Base-by-base conservation (phyloP, 2,329 filamentous ascomycete species). In the Tolypocladium endophyticum region DNA sequence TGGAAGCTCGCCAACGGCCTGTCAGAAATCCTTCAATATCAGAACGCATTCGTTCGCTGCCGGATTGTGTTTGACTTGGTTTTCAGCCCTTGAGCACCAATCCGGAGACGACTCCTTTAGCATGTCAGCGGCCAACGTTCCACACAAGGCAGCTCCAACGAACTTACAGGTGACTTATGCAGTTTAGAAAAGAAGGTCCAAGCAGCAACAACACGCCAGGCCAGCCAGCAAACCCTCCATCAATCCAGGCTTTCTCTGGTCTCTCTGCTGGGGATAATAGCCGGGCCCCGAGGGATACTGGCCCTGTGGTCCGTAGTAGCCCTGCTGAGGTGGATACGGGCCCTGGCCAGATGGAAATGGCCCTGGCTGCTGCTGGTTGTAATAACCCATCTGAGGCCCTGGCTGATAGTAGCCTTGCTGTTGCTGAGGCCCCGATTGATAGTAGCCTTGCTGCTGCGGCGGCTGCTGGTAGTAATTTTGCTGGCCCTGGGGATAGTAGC, bases 191-290 rank as follows among this genome's bases (percentile, higher is more conserved):
- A 84, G 67, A 53, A 75, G 73, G 64, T 85, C 82, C 66, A 85
- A 68, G 67, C 82, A 85, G 71, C 82, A 85, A 68, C 82, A 85
- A 69, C 81, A 84, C 1, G 82, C 82, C 61, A 82, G 67, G 63
- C 75, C 74, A 20, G 79, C 81, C 20, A 83, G 65, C 58, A 82
- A 68, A 50, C 77, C 79, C 39, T 76, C 76, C 50, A 81, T 64
- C 58, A 76, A 64, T 54, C 77, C 73, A 33, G 69, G 63, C 59
- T 65, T 66, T 52, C 70, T 68, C 55, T 71, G 70, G 63, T 67
- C 70, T 65, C 64, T 68, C 59, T 72, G 64, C 56, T 71, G 67
- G n/a, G 68, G 72, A 23, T 68, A 71, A 60, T 77, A 74, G 52
- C 72, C 73, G 45, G 73, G 72, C 41, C 70, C 72, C 28, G 70